These are phyloP conservation scores for Phlegmacium glaucopus DNA, from an alignment of 768 basidiomycete species.

Conservation along the genomic window DNA sequence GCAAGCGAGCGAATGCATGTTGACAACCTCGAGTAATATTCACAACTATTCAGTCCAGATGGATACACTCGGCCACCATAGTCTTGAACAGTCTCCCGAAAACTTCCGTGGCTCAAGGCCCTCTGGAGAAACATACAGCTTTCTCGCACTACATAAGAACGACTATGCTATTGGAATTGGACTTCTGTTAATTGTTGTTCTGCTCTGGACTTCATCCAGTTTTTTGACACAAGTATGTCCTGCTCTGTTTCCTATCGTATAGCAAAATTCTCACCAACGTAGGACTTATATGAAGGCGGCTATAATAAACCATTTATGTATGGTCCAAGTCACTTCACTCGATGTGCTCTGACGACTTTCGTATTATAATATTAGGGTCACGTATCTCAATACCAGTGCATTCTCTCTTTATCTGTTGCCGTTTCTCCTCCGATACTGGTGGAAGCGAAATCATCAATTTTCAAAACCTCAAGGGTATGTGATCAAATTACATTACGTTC, in stretches of 20 bases:
- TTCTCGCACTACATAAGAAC: slow-evolving; percentile 17
- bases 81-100: neutral
- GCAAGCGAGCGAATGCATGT: too few species aligned
- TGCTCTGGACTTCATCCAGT: slow-evolving; percentile 87
- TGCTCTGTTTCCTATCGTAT: neutral
- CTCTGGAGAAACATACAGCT: neutral
- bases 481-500: neutral
- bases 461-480: slow-evolving; percentile 10
- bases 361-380: slow-evolving; percentile 24
- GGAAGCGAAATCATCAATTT: slow-evolving; percentile 7
- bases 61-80: too few species aligned
- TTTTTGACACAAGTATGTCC: slow-evolving; percentile 75
- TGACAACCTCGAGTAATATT: too few species aligned
- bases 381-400: slow-evolving; percentile 90
- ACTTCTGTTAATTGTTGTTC: slow-evolving; percentile 70
- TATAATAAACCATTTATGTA: slow-evolving; percentile 90
- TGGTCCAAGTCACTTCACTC: slow-evolving; percentile 9
- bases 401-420: slow-evolving; percentile 50
- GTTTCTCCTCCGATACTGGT: slow-evolving; percentile 22
- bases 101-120: neutral
- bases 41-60: too few species aligned
- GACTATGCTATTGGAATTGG: slow-evolving; percentile 57
- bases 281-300: slow-evolving; percentile 56
- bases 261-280: neutral
- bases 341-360: slow-evolving; percentile 32